Conservation (phyloP, 2,329 filamentous ascomycete species). For the Cercospora sesami region DNA sequence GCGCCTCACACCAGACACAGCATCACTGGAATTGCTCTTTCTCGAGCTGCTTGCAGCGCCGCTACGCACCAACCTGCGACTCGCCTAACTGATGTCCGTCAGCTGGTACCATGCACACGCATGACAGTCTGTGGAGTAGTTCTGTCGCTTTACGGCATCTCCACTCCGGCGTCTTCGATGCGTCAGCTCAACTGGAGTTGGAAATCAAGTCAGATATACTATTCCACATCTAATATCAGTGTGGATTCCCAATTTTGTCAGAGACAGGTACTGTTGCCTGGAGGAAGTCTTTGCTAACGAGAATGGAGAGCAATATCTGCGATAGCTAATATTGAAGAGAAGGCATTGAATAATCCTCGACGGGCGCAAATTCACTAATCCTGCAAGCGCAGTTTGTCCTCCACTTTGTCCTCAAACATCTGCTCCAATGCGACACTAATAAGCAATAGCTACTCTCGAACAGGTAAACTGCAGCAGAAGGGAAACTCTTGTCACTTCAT, state of each 20-base stretch:
- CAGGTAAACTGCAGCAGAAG: background rate
- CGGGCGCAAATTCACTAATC: background rate
- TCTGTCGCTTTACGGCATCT: too few species aligned
- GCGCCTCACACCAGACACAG: too few species aligned
- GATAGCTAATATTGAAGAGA: background rate
- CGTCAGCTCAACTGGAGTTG: background rate
- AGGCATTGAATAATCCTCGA: background rate
- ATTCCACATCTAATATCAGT: background rate
- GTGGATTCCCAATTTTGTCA: background rate
- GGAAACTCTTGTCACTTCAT: background rate
- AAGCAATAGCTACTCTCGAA: background rate
- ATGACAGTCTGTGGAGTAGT: too few species aligned
- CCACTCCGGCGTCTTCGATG: too few species aligned
- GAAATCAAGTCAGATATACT: background rate
- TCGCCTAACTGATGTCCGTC: too few species aligned
- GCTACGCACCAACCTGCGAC: too few species aligned
- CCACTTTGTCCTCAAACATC: background rate
- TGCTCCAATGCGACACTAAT: background rate
- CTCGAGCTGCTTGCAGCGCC: too few species aligned
- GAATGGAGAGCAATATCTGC: background rate
- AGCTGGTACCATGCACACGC: too few species aligned
- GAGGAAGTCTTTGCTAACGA: background rate
- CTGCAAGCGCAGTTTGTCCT: background rate
- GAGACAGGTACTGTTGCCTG: background rate
- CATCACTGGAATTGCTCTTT: too few species aligned